Evolutionary conservation across 2,329 filamentous ascomycete species (phyloP).

Genomic region (Plectosphaerella sp.): DNA sequence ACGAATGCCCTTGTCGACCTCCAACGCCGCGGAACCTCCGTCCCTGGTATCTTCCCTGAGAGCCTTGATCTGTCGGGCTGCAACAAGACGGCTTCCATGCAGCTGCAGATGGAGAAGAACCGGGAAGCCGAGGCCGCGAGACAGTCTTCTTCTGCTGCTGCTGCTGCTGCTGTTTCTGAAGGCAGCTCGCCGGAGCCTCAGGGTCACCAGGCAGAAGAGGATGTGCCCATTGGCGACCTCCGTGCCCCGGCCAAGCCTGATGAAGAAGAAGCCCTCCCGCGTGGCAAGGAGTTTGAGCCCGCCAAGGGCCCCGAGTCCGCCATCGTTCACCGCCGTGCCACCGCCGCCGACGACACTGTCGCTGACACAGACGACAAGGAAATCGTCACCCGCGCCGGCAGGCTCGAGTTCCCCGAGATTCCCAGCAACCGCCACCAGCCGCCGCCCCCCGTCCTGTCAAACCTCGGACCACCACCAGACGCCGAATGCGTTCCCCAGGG

Average conservation of each 20-base stretch:
- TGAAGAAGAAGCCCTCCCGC: neutral
- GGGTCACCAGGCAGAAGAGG: slow-evolving; percentile 13
- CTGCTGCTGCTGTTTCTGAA: neutral
- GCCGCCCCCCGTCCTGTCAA: slow-evolving; percentile 20
- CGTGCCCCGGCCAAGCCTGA: slow-evolving; percentile 4
- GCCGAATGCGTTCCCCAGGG: slow-evolving; percentile 57
- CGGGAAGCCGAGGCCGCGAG: slow-evolving; percentile 14
- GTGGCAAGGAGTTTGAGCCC: slow-evolving; percentile 1
- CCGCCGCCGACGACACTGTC: slow-evolving; percentile 25
- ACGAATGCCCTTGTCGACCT: slow-evolving; percentile 73
- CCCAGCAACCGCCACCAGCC: neutral
- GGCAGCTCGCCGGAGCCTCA: slow-evolving; percentile 13
- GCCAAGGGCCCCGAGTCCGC: neutral
- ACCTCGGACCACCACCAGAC: slow-evolving; percentile 26
- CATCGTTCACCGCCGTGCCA: neutral
- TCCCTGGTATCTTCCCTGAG: slow-evolving; percentile 80
- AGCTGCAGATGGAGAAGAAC: slow-evolving; percentile 29
- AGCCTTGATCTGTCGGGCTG: slow-evolving; percentile 76
- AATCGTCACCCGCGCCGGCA: neutral
- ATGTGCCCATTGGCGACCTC: neutral
- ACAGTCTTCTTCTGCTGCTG: slow-evolving; percentile 4
- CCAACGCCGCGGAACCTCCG: slow-evolving; percentile 62
- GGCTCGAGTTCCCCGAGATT: neutral
- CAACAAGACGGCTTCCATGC: slow-evolving; percentile 45
- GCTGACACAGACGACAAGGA: slow-evolving; percentile 1